These are phyloP conservation scores for Paratrimastix pyriformis DNA, from an alignment of 78 protist genomes.

Conservation along the genomic window DNA sequence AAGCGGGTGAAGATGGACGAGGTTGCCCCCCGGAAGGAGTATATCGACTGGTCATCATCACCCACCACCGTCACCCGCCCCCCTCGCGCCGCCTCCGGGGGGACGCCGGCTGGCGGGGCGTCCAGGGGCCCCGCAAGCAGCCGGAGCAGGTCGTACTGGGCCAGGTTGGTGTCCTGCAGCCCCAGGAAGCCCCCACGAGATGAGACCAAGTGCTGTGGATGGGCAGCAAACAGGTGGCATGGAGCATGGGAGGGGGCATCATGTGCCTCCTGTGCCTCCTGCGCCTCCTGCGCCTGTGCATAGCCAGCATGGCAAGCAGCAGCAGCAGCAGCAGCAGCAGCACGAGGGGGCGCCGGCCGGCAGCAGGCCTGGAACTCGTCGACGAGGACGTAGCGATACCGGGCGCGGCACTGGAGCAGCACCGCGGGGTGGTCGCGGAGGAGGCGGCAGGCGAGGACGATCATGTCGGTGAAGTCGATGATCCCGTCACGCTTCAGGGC, in stretches of 20 bases:
- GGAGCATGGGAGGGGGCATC: no score
- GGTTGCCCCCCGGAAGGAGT: conserved; percentile 9
- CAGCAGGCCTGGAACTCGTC: no score
- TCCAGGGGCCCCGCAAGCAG: not conserved
- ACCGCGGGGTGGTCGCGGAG: not conserved
- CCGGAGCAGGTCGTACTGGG: not conserved
- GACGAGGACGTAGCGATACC: not conserved
- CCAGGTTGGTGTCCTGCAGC: not conserved
- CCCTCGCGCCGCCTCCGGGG: not conserved
- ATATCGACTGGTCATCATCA: conserved; percentile 12
- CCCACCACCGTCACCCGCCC: conserved; percentile 4
- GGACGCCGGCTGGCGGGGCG: not conserved
- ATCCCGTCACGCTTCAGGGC: not conserved
- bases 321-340: no score
- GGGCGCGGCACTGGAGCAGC: not conserved
- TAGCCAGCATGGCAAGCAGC: no score
- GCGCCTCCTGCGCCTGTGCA: no score
- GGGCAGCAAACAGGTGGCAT: no score
- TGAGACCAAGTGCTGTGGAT: no score
- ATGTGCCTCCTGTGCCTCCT: no score
- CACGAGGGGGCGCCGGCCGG: no score
- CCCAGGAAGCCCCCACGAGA: no score
- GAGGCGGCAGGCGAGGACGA: not conserved
- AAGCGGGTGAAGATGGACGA: not conserved
- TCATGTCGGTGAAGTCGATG: conserved; percentile 11